Percentiles rank a stretch among this genome's conserved stretches.
These are phyloP conservation scores for Phaeosphaeriaceae sp. DNA, from an alignment of 2,329 filamentous ascomycete genomes.

Conservation along the genomic window DNA sequence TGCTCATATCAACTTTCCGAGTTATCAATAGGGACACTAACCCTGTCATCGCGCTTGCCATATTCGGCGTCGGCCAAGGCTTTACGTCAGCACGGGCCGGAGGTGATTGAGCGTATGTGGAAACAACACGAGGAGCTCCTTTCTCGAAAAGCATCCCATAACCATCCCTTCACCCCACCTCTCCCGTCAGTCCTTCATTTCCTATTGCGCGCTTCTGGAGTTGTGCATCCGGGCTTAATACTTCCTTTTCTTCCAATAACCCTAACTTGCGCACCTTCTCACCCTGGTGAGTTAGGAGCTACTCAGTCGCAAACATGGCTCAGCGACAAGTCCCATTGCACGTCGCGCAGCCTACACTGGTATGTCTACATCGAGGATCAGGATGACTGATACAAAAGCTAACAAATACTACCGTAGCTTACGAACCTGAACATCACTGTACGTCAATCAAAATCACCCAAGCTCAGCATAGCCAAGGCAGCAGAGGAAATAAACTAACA, in stretches of 20 bases:
- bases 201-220: slow-evolving; percentile 46
- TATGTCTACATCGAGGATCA: slow-evolving; percentile 45
- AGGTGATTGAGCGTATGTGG: slow-evolving; percentile 22
- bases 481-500: slow-evolving; percentile 37
- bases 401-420: slow-evolving; percentile 46
- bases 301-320: slow-evolving; percentile 59
- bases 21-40: too few relatives aligned
- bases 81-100: slow-evolving; percentile 15
- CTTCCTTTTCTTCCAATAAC: slow-evolving; percentile 45
- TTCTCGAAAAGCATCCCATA: slow-evolving; percentile 36
- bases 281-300: slow-evolving; percentile 48
- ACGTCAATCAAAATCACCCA: slow-evolving; percentile 33
- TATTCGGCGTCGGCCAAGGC: slow-evolving; percentile 11
- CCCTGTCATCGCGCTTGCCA: slow-evolving; percentile 10
- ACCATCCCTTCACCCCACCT: slow-evolving; percentile 30
- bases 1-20: too few relatives aligned
- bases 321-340: slow-evolving; percentile 85
- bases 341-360: slow-evolving; percentile 81
- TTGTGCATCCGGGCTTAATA: slow-evolving; percentile 47
- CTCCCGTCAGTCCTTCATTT: slow-evolving; percentile 44
- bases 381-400: slow-evolving; percentile 25
- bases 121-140: slow-evolving; percentile 32
- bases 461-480: slow-evolving; percentile 20
- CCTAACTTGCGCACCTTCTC: slow-evolving; percentile 38
- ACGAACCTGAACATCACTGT: slow-evolving; percentile 57